These are phyloP conservation scores for Saccharomycopsis babjevae DNA, from an alignment of 805 yeast genomes.

Conservation along the genomic window DNA sequence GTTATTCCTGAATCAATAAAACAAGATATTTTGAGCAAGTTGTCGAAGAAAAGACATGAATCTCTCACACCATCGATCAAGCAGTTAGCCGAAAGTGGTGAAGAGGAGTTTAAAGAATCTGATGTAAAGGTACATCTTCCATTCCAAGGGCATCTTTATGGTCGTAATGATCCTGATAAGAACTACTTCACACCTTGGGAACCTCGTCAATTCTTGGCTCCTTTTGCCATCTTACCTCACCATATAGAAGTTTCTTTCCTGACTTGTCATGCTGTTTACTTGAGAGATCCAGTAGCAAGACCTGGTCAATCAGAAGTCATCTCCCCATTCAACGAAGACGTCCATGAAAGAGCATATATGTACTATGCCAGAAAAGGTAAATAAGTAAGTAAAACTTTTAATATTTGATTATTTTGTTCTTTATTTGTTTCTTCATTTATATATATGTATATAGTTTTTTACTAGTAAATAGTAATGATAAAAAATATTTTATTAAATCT, in stretches of 20 bases:
- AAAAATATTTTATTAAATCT: background rate
- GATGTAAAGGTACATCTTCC: slow-evolving; percentile 48
- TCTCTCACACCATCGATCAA: background rate
- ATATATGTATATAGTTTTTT: background rate
- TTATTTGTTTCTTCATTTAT: background rate
- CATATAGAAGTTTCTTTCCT: slow-evolving; percentile 84
- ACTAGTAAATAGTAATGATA: background rate
- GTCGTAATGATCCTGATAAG: slow-evolving; percentile 66
- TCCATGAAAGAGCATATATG: slow-evolving; percentile 92
- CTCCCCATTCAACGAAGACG: slow-evolving; percentile 71
- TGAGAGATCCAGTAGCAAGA: slow-evolving; percentile 94
- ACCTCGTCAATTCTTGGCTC: slow-evolving; percentile 87
- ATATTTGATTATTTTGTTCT: background rate
- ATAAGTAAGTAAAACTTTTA: slow-evolving; percentile 13
- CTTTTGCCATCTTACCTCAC: slow-evolving; percentile 84
- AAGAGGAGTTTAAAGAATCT: slow-evolving; percentile 28
- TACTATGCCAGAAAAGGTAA: slow-evolving; percentile 73
- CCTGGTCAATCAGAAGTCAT: slow-evolving; percentile 96
- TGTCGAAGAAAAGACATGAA: slow-evolving; percentile 18
- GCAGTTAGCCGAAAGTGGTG: slow-evolving; percentile 19
- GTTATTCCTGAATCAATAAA: slow-evolving; percentile 21
- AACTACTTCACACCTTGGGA: slow-evolving; percentile 95
- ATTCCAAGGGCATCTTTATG: slow-evolving; percentile 72
- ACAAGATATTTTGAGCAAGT: slow-evolving; percentile 23
- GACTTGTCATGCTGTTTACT: slow-evolving; percentile 93